Evolutionary conservation across 305 asterid species (phyloP), one percentile per base, ranked within the genome.

Genomic region (Solanum hybrid): DNA sequence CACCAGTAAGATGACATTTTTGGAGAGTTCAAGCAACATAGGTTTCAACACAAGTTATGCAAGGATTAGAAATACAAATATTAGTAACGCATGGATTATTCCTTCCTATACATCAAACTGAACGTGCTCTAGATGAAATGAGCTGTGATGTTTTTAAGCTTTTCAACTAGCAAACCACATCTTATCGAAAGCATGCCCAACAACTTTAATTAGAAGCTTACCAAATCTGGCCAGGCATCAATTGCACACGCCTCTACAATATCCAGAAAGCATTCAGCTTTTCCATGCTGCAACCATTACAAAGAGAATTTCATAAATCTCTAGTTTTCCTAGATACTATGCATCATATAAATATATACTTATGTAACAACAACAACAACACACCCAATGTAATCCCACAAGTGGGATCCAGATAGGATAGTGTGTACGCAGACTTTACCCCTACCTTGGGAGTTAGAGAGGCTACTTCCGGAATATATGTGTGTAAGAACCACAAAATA

Each of bases 171-270:
- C 37, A 76, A 33, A 79, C 85, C 26, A 79, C 29, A 79, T 22
- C 51, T 65, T 34, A 79, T 6, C 17, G 26, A 34, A 34, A 79
- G 1, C 45, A 89, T 72, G 89, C 78, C 76, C 72, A 57, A 77
- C 32, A 83, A 82, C 31, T 77, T 51, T 31, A 14, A 31, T 83
- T 31, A 17, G 75, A 6, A 73, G 91, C 97, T 95, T 57, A 97
- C 99, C 98, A 95, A 91, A 89, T 94, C 95, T 61, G 98, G 99
- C 99, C 99, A 97, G 89, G 89, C 89, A 93, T 95, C 94, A 86
- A 97, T 96, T 9, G 99, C 99, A 93, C 99, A 97, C 5, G 98
- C 95, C 94, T 97, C 99, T 83, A 97, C 95, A 77, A 93, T 91
- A 94, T 97, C 95, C 94, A 97, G 90, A 81, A 95, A 70, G 92